phyloP scores from a whole-genome alignment of 2,329 filamentous ascomycete species.

The Fusarium citri region DNA sequence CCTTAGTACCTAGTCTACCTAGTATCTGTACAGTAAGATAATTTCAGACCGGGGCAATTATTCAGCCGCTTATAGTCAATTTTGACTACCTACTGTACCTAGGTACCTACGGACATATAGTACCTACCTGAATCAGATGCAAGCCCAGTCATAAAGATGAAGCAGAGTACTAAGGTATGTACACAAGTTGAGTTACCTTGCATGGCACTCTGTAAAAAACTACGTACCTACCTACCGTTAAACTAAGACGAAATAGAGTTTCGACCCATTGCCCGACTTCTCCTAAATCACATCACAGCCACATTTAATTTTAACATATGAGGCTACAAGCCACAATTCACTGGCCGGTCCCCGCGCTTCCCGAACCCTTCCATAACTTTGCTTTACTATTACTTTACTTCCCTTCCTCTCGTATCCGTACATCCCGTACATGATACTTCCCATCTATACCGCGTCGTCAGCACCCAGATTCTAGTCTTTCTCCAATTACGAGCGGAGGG shows the following conservation, averaged over 20 bases:
- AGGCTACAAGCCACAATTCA: slow-evolving; percentile 13
- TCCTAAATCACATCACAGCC: neutral
- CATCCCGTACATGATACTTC: slow-evolving; percentile 7
- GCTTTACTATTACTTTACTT: slow-evolving; percentile 4
- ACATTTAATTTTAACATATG: slow-evolving; percentile 6
- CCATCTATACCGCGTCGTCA: slow-evolving; percentile 10
- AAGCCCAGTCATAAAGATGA: neutral
- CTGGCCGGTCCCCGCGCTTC: slow-evolving; percentile 31
- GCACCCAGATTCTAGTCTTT: neutral
- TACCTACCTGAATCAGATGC: neutral
- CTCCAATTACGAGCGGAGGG: neutral
- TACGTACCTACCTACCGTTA: neutral
- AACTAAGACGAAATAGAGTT: neutral
- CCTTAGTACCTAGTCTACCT: too few species aligned
- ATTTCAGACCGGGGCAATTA: slow-evolving; percentile 5
- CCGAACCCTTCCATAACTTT: slow-evolving; percentile 9
- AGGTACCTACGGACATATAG: too few species aligned
- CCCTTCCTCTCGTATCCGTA: slow-evolving; percentile 5
- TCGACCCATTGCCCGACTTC: neutral
- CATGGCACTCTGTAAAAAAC: neutral
- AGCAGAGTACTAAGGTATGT: neutral
- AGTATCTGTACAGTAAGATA: neutral
- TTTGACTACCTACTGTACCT: neutral
- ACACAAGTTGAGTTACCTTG: neutral
- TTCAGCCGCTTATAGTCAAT: slow-evolving; percentile 19